Evolutionary conservation across 768 basidiomycete genomes (phyloP).

Genomic region (Naganishia friedmannii): DNA sequence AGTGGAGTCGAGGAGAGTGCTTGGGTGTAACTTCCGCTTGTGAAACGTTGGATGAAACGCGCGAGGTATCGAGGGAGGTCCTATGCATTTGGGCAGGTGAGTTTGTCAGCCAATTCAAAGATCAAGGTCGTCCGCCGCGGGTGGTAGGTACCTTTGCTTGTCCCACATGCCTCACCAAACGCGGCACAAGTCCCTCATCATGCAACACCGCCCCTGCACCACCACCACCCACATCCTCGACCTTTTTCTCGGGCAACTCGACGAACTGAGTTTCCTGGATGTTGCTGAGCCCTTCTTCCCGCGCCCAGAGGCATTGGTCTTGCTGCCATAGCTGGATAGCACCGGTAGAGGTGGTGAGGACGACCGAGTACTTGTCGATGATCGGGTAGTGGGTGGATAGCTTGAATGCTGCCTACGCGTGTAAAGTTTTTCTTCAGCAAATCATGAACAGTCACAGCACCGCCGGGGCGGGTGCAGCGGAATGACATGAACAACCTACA

Average conservation of each 20-base stretch:
- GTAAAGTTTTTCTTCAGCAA: too few species aligned
- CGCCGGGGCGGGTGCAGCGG: too few species aligned
- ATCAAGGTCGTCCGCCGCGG: too few species aligned
- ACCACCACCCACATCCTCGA: conserved; percentile 48
- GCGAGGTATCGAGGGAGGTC: conserved; percentile 68
- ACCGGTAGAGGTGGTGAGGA: conserved; percentile 71
- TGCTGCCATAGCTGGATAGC: conserved; percentile 72
- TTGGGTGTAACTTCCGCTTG: conserved; percentile 48
- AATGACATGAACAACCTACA: conserved; percentile 52
- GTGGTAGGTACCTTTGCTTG: conserved; percentile 42
- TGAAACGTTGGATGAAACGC: conserved; percentile 69
- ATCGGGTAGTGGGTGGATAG: conserved; percentile 54
- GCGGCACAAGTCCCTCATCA: conserved; percentile 43
- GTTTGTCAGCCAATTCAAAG: too few species aligned
- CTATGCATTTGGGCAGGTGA: conserved; percentile 54
- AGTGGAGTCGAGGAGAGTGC: conserved; percentile 44
- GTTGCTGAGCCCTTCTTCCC: conserved; percentile 74
- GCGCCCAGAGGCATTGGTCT: conserved; percentile 64
- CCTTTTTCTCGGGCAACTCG: conserved; percentile 67
- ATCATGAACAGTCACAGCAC: too few species aligned
- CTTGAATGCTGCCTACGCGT: conserved; percentile 60
- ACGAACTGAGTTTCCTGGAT: conserved; percentile 67
- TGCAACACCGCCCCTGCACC: conserved; percentile 43
- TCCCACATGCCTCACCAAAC: conserved; percentile 42
- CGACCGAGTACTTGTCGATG: conserved; percentile 51